These are phyloP conservation scores for Micractinium sp. DNA, from an alignment of 139 green algal species.

Conservation along the genomic window DNA sequence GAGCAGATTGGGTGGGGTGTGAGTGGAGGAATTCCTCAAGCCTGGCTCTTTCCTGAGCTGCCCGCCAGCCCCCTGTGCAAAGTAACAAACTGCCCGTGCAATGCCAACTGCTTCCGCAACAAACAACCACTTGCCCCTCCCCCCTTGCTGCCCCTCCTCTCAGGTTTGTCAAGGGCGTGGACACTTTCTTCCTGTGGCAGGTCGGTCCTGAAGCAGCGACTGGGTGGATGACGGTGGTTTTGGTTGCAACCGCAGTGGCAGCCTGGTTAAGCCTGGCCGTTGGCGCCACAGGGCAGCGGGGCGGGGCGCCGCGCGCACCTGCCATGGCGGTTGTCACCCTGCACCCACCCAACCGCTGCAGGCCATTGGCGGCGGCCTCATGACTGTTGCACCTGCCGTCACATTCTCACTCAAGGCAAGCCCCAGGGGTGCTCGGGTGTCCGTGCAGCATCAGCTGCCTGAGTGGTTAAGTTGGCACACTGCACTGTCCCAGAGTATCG, in stretches of 20 bases:
- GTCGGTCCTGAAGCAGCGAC: too few relatives aligned
- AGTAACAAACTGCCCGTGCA: not conserved
- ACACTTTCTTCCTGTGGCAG: constrained; percentile 42
- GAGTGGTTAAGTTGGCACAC: not conserved
- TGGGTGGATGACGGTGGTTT: too few relatives aligned
- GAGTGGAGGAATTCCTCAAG: too few relatives aligned
- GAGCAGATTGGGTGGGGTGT: not conserved
- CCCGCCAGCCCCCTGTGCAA: too few relatives aligned
- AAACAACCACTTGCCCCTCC: not conserved
- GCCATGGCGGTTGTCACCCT: too few relatives aligned
- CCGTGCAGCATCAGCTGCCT: not conserved
- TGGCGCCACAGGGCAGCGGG: too few relatives aligned
- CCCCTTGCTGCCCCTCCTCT: not conserved
- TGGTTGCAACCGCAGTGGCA: too few relatives aligned
- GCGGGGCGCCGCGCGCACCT: too few relatives aligned
- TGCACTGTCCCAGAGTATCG: too few relatives aligned
- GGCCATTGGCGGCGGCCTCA: constrained; percentile 28
- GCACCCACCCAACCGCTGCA: too few relatives aligned
- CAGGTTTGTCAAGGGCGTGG: constrained; percentile 38
- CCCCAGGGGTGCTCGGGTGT: not conserved
- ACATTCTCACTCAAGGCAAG: constrained; percentile 39
- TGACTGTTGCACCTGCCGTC: constrained; percentile 35
- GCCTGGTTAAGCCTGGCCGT: too few relatives aligned
- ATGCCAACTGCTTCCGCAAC: too few relatives aligned
- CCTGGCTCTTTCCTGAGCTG: not conserved